phyloP scores from a whole-genome alignment of 768 basidiomycete genomes.

The Pleurotus platypus region DNA sequence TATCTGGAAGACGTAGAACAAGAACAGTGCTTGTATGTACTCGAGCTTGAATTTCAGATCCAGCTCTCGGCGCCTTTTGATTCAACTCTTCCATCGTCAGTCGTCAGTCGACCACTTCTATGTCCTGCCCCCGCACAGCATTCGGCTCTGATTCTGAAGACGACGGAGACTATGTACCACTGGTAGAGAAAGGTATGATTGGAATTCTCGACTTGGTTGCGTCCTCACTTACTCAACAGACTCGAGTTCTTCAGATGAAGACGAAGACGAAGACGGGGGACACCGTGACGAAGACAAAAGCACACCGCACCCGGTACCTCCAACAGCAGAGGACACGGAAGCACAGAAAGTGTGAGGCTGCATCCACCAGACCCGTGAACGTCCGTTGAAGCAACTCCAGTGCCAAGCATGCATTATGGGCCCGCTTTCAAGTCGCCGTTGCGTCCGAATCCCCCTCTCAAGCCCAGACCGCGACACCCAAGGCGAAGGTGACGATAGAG shows the following conservation, averaged over 20 bases:
- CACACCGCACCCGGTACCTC: slow-evolving; percentile 18
- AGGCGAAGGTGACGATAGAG: slow-evolving; percentile 59
- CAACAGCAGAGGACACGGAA: slow-evolving; percentile 29
- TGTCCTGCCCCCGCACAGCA: no score
- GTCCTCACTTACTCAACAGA: slow-evolving; percentile 17
- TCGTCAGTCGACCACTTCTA: no score
- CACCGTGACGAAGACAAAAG: slow-evolving; percentile 27
- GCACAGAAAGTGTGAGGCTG: slow-evolving; percentile 42
- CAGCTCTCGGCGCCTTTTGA: no score
- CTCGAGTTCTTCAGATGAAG: slow-evolving; percentile 28
- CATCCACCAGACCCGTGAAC: not conserved
- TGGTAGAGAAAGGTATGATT: slow-evolving; percentile 32
- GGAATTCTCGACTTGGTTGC: not conserved
- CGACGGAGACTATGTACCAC: slow-evolving; percentile 69
- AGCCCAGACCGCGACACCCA: slow-evolving; percentile 16
- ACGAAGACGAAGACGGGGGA: slow-evolving; percentile 24
- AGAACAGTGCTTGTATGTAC: no score
- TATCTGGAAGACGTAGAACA: no score
- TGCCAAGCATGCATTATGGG: slow-evolving; percentile 63
- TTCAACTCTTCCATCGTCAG: no score
- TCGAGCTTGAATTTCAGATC: no score
- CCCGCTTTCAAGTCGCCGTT: slow-evolving; percentile 62
- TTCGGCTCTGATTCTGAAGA: slow-evolving; percentile 58
- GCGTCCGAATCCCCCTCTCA: slow-evolving; percentile 21
- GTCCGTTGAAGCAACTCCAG: slow-evolving; percentile 28